Base-by-base conservation (phyloP, 768 basidiomycete species). In the Pleurotus djamor region DNA sequence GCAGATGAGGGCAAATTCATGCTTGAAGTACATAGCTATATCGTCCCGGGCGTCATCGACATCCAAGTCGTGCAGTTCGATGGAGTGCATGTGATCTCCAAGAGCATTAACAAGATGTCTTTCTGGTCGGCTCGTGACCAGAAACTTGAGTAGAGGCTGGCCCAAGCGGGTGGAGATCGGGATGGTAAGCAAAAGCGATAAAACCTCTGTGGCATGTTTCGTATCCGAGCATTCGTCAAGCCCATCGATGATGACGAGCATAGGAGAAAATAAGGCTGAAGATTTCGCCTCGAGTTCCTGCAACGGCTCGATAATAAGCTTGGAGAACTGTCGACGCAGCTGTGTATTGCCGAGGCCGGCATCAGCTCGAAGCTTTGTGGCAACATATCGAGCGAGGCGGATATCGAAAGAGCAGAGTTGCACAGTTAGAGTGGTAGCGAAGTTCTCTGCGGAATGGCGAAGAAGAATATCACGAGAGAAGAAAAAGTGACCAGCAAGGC, bases 401-500 rank as follows among this genome's bases (percentile, higher is more conserved):
- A 28, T 21, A 60, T 47, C 4, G 35, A 41, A 21, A 60, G 12
- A 6, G 59, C 49, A 41, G 21, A 74, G 56, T 35, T 73, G 71
- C 1, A 49, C 67, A 2, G 66, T 65, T 4, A 74, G n/a, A 0
- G 72, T 72, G 4, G 68, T 63, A 7, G 70, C 28, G 2, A 74
- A 60, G 12, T 64, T 61, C 16, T 41, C 59, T 1, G 63, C 62
- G 9, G 58, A 66, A 8, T 60, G 59, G 2, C 70, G 62, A 38
- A 65, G 65, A 35, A 62, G 36, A 36, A 67, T 61, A 28, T 61
- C 59, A 12, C 72, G 67, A 5, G 69, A 73, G 63, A 73, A 72
- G 61, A 73, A 73, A 63, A 72, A 73, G 54, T 71, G 71, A 0
- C 64, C 69, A 38, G 65, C 68, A 2, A 73, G 62, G 13, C n/a